These are phyloP conservation scores for Lanmaoa pseudosensibilis DNA, from an alignment of 768 basidiomycete genomes.

Conservation along the genomic window DNA sequence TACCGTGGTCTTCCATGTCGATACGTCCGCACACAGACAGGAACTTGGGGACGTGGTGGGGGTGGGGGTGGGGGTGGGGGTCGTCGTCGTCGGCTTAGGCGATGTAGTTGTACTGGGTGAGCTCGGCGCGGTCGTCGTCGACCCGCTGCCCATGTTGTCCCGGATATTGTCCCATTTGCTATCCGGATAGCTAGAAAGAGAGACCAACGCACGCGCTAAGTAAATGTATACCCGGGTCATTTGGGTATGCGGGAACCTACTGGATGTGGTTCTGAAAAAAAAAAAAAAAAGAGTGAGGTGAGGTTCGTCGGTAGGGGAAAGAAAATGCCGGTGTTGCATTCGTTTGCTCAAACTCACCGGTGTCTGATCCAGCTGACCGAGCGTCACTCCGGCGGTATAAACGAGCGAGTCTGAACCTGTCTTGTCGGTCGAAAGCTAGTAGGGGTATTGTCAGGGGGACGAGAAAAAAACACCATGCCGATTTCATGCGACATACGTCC, in stretches of 20 bases:
- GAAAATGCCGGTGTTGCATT: neutral
- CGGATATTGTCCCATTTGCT: constrained; percentile 74
- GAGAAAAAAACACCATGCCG: neutral
- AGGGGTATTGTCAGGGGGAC: neutral
- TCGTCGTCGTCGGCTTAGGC: neutral
- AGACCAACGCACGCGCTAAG: neutral
- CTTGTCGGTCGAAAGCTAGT: constrained; percentile 59
- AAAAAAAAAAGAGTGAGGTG: neutral
- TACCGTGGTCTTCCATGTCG: constrained; percentile 50
- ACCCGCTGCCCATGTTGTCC: constrained; percentile 53
- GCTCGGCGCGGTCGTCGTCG: constrained; percentile 19
- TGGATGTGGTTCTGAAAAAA: constrained; percentile 53
- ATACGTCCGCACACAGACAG: constrained; percentile 42
- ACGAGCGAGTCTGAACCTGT: constrained; percentile 60
- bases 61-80: constrained; percentile 11
- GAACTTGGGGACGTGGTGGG: constrained; percentile 13
- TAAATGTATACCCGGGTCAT: neutral
- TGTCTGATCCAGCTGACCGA: constrained; percentile 60
- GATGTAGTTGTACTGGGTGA: constrained; percentile 18
- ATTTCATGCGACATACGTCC: constrained; percentile 40
- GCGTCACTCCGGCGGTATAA: constrained; percentile 42
- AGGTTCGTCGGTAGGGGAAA: neutral
- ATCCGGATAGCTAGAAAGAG: constrained; percentile 51
- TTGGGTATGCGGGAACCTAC: constrained; percentile 29
- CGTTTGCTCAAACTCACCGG: constrained; percentile 23